Percentiles rank a stretch among this genome's conserved stretches.
Conservation (phyloP, 371 early-diverging fungal genomes). For the Fennellomyces sp. region DNA sequence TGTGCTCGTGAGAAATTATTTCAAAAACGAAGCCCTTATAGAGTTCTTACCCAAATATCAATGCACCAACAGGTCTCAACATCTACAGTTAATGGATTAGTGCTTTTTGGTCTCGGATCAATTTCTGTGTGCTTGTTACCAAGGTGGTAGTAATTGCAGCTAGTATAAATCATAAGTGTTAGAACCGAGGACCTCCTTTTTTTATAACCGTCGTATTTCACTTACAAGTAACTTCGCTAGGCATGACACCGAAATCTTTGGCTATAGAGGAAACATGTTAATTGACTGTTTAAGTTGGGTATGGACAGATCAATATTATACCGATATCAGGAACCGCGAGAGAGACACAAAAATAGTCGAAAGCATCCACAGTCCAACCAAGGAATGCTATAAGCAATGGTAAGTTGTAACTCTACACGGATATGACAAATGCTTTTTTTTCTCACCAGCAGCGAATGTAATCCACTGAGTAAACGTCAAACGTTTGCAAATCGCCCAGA, state of each 20-base stretch:
- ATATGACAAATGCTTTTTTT: background rate
- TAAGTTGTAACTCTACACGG: too few species aligned
- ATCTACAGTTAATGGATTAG: conserved; percentile 31
- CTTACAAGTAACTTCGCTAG: conserved; percentile 59
- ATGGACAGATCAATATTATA: conserved; percentile 15
- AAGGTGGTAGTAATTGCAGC: conserved; percentile 50
- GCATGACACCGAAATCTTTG: conserved; percentile 52
- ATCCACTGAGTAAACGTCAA: background rate
- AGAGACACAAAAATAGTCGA: conserved; percentile 70
- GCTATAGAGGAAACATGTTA: too few species aligned
- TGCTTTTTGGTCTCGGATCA: background rate
- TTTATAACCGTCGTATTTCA: background rate
- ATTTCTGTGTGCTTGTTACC: conserved; percentile 12
- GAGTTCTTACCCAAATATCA: conserved; percentile 62
- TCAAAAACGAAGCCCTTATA: background rate
- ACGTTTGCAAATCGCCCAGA: background rate
- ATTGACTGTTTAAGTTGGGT: background rate
- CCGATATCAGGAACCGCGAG: conserved; percentile 47
- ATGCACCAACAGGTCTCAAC: conserved; percentile 72
- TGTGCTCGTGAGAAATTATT: background rate
- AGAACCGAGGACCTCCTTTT: background rate
- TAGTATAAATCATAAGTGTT: conserved; percentile 10
- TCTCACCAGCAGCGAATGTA: background rate
- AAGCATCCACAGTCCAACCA: conserved; percentile 77
- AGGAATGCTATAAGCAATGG: conserved; percentile 65